phyloP scores from a whole-genome alignment of 352 stramenopile genomes.

The Phytophthora litchii region DNA sequence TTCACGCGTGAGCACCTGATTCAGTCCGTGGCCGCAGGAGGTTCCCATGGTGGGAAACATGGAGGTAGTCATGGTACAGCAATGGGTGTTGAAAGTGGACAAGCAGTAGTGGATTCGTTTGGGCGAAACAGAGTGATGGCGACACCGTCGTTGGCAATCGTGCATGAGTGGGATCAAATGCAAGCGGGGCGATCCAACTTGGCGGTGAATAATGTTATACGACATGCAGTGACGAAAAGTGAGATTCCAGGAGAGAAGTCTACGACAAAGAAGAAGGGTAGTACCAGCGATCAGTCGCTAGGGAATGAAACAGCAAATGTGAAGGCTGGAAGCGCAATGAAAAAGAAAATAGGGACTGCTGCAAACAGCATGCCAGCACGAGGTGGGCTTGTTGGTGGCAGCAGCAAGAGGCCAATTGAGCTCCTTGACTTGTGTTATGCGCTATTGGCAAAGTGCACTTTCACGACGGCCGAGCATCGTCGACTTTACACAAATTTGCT shows the following conservation, averaged over 20 bases:
- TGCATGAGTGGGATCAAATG: conserved; percentile 85
- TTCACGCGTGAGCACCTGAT: conserved; percentile 88
- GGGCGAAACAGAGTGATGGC: conserved; percentile 85
- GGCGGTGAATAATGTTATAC: conserved; percentile 83
- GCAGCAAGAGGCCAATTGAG: conserved; percentile 75
- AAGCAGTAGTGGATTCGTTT: conserved; percentile 72
- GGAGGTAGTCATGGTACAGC: conserved; percentile 33
- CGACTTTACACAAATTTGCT: conserved; percentile 86
- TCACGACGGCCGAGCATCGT: conserved; percentile 70
- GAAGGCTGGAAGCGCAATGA: conserved; percentile 36
- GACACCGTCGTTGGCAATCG: conserved; percentile 84
- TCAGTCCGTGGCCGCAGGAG: conserved; percentile 39
- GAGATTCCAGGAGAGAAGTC: conserved; percentile 56
- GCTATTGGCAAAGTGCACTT: conserved; percentile 82
- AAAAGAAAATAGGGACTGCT: conserved; percentile 46
- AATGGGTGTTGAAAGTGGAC: conserved; percentile 42
- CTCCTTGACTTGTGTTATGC: conserved; percentile 82
- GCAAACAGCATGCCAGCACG: conserved; percentile 30
- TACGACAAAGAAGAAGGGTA: conserved; percentile 59
- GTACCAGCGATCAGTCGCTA: conserved; percentile 24
- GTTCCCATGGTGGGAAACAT: conserved; percentile 31
- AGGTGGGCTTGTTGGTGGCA: conserved; percentile 19
- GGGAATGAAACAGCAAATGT: conserved; percentile 30
- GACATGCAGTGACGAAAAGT: conserved; percentile 68
- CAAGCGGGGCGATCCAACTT: conserved; percentile 72